Base-by-base conservation (phyloP, 2,329 filamentous ascomycete genomes). In the Chrysosphaeria jannelii region DNA sequence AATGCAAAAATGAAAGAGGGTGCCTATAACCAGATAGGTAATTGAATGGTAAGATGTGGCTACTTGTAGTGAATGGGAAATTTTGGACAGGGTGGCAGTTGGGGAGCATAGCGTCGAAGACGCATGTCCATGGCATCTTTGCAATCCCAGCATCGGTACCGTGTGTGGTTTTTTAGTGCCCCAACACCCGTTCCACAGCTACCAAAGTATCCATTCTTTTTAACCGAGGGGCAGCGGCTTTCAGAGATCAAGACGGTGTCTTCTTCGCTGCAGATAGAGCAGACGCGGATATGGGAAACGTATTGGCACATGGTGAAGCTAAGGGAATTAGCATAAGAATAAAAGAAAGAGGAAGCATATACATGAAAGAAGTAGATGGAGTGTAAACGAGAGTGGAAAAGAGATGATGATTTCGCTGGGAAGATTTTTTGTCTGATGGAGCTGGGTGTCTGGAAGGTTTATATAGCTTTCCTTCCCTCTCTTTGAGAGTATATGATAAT, bases 181-280 rank as follows among this genome's bases (percentile, higher is more conserved):
- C 30, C 31, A 5, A 41, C 31, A 1, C 40, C 42, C 8, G 30
- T 34, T n/a, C 40, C 39, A 23, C 45, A 48, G 26, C 39, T 42
- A 15, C 44, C 45, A 27, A 48, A 48, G 13, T 41, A 32, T 16
- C 43, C 39, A 24, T 33, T 39, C 12, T 25, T 32, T 13, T 33
- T 34, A 4, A 43, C 43, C 2, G 23, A 29, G 3, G 35, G 26
- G 30, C 46, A 48, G 11, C 39, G 33, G 19, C 36, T 38, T 24
- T 48, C 46, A 1, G 45, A 47, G 16, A 48, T 47, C 23, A 48
- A 39, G 6, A 49, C 40, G 0, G 40, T 47, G 20, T 47, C 42
- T 29, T 47, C 39, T 11, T 30, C 29, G 14, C 30, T 29, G 34
- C 45, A 49, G 27, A 33, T 21, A 23, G 32, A 33, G 34, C 45